Conservation (phyloP, 2,329 filamentous ascomycete species). For the Phoma sp. region DNA sequence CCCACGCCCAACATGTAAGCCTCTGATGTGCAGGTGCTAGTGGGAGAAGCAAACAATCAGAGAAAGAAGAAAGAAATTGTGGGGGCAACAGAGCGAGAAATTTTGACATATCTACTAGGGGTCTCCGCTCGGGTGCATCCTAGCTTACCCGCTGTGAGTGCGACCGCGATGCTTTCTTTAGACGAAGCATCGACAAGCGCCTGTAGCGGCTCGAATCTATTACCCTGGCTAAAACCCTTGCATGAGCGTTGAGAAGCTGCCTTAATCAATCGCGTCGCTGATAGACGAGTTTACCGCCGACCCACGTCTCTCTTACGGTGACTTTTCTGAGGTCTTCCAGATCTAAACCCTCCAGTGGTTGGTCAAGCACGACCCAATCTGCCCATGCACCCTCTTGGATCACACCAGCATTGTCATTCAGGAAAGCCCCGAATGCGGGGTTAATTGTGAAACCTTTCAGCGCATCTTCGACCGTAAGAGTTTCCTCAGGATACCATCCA, state of each 20-base stretch:
- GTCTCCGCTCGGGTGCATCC: slow-evolving; percentile 4
- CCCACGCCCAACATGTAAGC: slow-evolving; percentile 3
- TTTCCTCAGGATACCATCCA: slow-evolving; percentile 67
- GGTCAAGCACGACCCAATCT: slow-evolving; percentile 74
- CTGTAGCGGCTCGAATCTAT: background rate
- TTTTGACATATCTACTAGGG: background rate
- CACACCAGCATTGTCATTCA: slow-evolving; percentile 64
- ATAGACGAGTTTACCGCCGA: slow-evolving; percentile 60
- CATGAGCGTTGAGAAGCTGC: background rate
- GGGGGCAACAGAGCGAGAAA: background rate
- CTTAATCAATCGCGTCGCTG: slow-evolving; percentile 19
- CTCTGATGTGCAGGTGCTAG: background rate
- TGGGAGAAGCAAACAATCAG: background rate
- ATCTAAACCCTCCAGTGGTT: slow-evolving; percentile 58
- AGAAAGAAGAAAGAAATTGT: background rate
- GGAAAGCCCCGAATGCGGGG: slow-evolving; percentile 64
- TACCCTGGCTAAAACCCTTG: background rate
- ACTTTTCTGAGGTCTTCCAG: slow-evolving; percentile 60
- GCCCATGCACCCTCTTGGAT: slow-evolving; percentile 67
- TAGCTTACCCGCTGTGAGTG: slow-evolving; percentile 1
- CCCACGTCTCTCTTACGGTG: slow-evolving; percentile 70
- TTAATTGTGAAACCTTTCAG: slow-evolving; percentile 67
- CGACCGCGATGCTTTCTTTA: background rate
- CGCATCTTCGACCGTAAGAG: slow-evolving; percentile 64
- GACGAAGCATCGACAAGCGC: background rate